Percentiles rank a stretch among this genome's conserved stretches.
phyloP scores from a whole-genome alignment of 805 yeast species.

The Grigorovia humatica region DNA sequence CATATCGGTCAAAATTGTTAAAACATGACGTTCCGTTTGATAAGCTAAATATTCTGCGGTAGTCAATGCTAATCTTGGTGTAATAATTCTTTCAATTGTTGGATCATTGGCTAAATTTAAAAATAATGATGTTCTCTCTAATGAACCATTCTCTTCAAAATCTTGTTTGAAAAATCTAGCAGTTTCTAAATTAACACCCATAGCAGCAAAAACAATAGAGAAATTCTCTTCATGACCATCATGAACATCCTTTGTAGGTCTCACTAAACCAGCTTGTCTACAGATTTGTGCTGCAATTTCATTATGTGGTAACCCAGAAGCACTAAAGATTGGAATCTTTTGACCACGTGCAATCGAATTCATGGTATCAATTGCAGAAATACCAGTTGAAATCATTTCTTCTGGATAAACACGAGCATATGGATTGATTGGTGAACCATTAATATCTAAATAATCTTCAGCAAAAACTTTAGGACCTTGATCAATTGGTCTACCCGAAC shows the following conservation, averaged over 20 bases:
- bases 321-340: slow-evolving; percentile 97
- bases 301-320: slow-evolving; percentile 98
- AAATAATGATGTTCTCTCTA: slow-evolving; percentile 95
- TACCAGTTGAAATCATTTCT: slow-evolving; percentile 99
- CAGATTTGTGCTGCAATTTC: slow-evolving; percentile 99
- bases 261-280: slow-evolving; percentile 98
- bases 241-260: slow-evolving; percentile 98
- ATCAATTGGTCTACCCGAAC: slow-evolving; percentile 97
- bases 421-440: slow-evolving; percentile 98
- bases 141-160: slow-evolving; percentile 96
- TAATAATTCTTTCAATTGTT: slow-evolving; percentile 97
- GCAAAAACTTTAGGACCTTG: slow-evolving; percentile 98
- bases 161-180: slow-evolving; percentile 98
- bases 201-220: slow-evolving; percentile 98
- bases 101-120: slow-evolving; percentile 98
- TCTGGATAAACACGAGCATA: slow-evolving; percentile 97
- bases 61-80: slow-evolving; percentile 97
- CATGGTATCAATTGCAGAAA: slow-evolving; percentile 98
- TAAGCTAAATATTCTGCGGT: slow-evolving; percentile 98
- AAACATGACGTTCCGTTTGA: slow-evolving; percentile 98
- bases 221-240: slow-evolving; percentile 99
- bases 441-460: slow-evolving; percentile 95
- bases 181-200: slow-evolving; percentile 99
- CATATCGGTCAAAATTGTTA: slow-evolving; percentile 97
- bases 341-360: slow-evolving; percentile 99